A percentile compares a stretch with the other conserved stretches of the same genome.
phyloP scores from a whole-genome alignment of 371 early-diverging fungal species.

The Rhizopus sp. region DNA sequence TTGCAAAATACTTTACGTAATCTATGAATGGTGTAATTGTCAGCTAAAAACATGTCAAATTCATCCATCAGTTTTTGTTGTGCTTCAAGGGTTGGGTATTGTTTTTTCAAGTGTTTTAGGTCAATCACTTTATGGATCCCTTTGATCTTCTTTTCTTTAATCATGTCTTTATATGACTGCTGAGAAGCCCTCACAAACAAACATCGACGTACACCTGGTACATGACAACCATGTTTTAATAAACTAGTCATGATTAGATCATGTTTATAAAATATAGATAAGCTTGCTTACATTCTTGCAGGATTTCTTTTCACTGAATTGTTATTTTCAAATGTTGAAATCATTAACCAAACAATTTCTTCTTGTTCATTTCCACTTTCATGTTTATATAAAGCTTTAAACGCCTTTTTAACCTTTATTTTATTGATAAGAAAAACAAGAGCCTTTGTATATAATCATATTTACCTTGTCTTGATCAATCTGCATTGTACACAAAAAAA shows the following conservation, averaged over 20 bases:
- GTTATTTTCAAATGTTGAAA: constrained; percentile 29
- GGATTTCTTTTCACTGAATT: constrained; percentile 24
- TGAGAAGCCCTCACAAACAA: constrained; percentile 88
- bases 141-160: constrained; percentile 63
- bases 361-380: constrained; percentile 22
- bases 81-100: constrained; percentile 78
- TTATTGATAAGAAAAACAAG: neutral
- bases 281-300: constrained; percentile 33
- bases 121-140: constrained; percentile 75
- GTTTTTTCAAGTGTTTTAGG: constrained; percentile 71
- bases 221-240: constrained; percentile 43
- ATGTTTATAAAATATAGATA: neutral
- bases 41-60: constrained; percentile 83
- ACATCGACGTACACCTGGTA: constrained; percentile 60
- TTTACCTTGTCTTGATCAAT: constrained; percentile 25
- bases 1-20: constrained; percentile 86
- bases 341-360: constrained; percentile 43
- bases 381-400: constrained; percentile 40
- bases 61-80: constrained; percentile 69
- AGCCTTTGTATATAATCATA: neutral
- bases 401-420: constrained; percentile 35
- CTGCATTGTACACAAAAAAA: constrained; percentile 9
- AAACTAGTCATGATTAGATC: constrained; percentile 21
- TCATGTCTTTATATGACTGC: constrained; percentile 67
- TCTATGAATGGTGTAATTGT: constrained; percentile 72